phyloP scores from a whole-genome alignment of 1,284 basidiomycete genomes.

The Microstroma glucosiphilum region DNA sequence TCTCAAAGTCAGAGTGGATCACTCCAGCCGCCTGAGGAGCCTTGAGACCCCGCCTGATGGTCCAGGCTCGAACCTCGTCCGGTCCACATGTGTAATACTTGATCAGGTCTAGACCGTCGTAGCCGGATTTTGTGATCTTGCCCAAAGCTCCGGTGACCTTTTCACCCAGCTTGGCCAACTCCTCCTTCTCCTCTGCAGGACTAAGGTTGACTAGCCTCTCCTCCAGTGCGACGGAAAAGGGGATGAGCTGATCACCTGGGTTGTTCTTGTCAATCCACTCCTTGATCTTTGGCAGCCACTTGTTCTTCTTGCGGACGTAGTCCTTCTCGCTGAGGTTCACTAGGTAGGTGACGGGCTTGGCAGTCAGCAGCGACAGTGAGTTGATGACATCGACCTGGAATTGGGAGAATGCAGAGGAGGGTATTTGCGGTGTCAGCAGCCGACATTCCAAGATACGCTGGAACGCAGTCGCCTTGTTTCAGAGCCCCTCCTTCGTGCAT shows the following conservation, averaged over 20 bases:
- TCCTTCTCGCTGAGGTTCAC: slow-evolving; percentile 95
- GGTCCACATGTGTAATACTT: slow-evolving; percentile 82
- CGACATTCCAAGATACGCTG: not conserved
- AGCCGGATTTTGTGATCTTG: slow-evolving; percentile 49
- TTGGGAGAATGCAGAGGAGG: not conserved
- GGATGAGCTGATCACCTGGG: slow-evolving; percentile 89
- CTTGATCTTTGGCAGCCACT: slow-evolving; percentile 98
- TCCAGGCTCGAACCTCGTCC: slow-evolving; percentile 93
- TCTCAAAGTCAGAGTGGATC: slow-evolving; percentile 91
- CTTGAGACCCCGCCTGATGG: slow-evolving; percentile 84
- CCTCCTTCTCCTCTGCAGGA: slow-evolving; percentile 39
- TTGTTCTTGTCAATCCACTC: slow-evolving; percentile 97
- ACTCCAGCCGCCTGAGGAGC: slow-evolving; percentile 97
- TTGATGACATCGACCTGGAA: slow-evolving; percentile 93
- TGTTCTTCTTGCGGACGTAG: slow-evolving; percentile 97
- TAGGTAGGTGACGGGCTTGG: slow-evolving; percentile 96
- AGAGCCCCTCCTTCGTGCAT: not conserved
- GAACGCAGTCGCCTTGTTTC: not conserved
- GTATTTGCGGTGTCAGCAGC: not conserved
- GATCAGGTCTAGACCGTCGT: slow-evolving; percentile 45
- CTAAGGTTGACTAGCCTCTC: slow-evolving; percentile 66
- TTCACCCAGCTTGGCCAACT: slow-evolving; percentile 39
- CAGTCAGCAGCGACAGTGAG: slow-evolving; percentile 80
- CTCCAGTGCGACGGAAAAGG: slow-evolving; percentile 93
- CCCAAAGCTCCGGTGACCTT: slow-evolving; percentile 43